Evolutionary conservation across 2,329 filamentous ascomycete genomes (phyloP).

Genomic region (Phaeosphaeria sp.): DNA sequence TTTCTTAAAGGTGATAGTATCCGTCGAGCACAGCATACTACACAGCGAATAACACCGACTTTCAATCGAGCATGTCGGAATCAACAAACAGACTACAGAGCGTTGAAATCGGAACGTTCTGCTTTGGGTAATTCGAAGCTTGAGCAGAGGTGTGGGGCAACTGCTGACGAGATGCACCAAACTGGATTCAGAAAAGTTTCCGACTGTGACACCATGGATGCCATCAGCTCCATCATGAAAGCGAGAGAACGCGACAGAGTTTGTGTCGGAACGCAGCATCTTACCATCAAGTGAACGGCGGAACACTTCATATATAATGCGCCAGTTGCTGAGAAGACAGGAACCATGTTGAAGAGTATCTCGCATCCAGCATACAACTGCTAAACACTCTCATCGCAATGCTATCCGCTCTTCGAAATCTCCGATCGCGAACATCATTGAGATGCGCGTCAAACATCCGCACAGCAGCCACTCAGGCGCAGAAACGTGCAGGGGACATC

Average conservation of each 20-base stretch:
- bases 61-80: constrained; percentile 23
- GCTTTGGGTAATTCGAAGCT: constrained; percentile 16
- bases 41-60: neutral
- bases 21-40: neutral
- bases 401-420: constrained; percentile 36
- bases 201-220: constrained; percentile 12
- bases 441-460: constrained; percentile 32
- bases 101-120: constrained; percentile 20
- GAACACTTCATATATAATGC: constrained; percentile 27
- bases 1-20: neutral
- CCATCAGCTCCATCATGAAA: constrained; percentile 9
- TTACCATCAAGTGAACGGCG: constrained; percentile 8
- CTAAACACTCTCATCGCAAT: constrained; percentile 21
- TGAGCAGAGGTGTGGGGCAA: constrained; percentile 9
- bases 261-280: constrained; percentile 26
- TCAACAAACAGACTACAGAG: constrained; percentile 15
- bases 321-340: constrained; percentile 13
- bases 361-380: neutral
- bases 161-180: constrained; percentile 15
- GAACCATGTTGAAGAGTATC: constrained; percentile 13
- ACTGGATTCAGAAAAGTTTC: constrained; percentile 26
- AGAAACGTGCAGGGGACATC: constrained; percentile 58
- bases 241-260: constrained; percentile 14
- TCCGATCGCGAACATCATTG: constrained; percentile 31
- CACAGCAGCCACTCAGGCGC: constrained; percentile 40